phyloP scores from a whole-genome alignment of 305 asterid species.

The Fraxinus ornus region DNA sequence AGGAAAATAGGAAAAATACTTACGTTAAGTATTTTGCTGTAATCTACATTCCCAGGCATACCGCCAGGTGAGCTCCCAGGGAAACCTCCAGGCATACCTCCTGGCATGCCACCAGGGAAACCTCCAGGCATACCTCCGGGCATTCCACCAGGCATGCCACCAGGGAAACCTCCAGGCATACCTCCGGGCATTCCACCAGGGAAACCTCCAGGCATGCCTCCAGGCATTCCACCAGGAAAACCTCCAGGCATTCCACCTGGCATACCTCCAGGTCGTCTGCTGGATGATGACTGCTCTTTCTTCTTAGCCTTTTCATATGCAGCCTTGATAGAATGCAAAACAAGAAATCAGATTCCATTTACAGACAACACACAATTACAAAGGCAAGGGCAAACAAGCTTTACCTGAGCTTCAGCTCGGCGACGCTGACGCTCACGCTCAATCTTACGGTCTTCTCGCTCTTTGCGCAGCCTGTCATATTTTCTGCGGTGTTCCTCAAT shows the following conservation, averaged over 20 bases:
- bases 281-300: constrained; percentile 71
- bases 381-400: constrained; percentile 8
- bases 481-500: constrained; percentile 88
- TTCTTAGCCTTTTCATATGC: constrained; percentile 88
- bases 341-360: constrained; percentile 4
- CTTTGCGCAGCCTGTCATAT: constrained; percentile 85
- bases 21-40: constrained; percentile 81
- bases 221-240: constrained; percentile 29
- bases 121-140: constrained; percentile 52
- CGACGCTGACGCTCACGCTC: constrained; percentile 79
- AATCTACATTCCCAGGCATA: constrained; percentile 66
- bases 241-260: constrained; percentile 58
- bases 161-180: constrained; percentile 34
- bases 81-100: constrained; percentile 44
- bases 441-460: constrained; percentile 65
- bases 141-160: constrained; percentile 39
- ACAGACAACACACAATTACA: neutral
- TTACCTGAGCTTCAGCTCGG: constrained; percentile 84
- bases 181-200: constrained; percentile 57
- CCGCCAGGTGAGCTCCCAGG: constrained; percentile 36
- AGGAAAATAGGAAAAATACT: constrained; percentile 21
- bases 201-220: constrained; percentile 39
- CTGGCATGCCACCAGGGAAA: constrained; percentile 29
- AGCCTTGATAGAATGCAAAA: constrained; percentile 48
- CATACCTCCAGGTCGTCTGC: constrained; percentile 61